Evolutionary conservation across 768 basidiomycete species (phyloP), one percentile per base, ranked within the genome.

Genomic region (Boletus rex-veris): DNA sequence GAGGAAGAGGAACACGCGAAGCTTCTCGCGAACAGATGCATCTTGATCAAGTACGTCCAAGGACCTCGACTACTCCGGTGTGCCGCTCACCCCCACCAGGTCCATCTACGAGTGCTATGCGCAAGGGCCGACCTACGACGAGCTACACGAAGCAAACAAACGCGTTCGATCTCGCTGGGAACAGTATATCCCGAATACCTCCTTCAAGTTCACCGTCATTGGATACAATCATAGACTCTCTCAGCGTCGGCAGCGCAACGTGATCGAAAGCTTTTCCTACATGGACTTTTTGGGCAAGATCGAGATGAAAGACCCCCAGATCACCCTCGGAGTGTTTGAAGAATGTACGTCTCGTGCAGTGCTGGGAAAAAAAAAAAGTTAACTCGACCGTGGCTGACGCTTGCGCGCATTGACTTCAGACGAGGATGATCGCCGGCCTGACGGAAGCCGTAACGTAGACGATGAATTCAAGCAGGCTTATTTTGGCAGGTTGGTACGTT

Each of bases 401-500:
- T n/a, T 18, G 10, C 37, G 31, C 36, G 18, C 18, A 19, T 19
- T 38, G 43, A 7, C 3, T 45, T 50, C 36, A 84, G 84, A 89
- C 64, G 69, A 73, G 10, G 79, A 78, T 53, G 74, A 74, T 41
- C 74, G 73, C n/a, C 77, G 78, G 16, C 74, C 76, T 11, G 73
- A 80, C 37, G 69, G 71, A 6, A 74, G 75, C 62, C 74, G 80
- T 53, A 80, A 86, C 64, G 80, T 80, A 19, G 85, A 89, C 57
- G 84, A 84, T n/a, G 69, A 78, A 18, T 88, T 91, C 64, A 74
- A 74, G 41, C 82, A 85, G 55, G 81, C 85, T 10, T 95, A 85
- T 69, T 89, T 95, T 60, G 92, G 92, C 63, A 86, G 87, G 77
- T 83, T 92, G 85, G 92, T 95, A 73, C 70, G 83, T 76, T 65